Evolutionary conservation across 225 moss, liverwort and hornwort genomes (phyloP).

Genomic region (Bryum argenteum): DNA sequence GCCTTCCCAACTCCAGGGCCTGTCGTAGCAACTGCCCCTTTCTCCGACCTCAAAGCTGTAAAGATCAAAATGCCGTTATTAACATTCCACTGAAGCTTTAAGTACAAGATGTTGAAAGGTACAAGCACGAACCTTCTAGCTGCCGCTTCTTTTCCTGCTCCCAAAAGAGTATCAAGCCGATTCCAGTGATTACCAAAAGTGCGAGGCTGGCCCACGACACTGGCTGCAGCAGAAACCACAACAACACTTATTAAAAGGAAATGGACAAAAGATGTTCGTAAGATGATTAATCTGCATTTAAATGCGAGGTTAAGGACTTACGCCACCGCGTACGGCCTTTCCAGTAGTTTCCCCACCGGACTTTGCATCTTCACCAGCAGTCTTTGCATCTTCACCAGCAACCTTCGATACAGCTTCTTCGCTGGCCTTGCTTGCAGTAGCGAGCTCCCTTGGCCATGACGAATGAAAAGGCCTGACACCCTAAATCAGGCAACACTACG

Average conservation of each 20-base stretch:
- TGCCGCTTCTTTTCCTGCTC: constrained; percentile 82
- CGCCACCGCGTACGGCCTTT: constrained; percentile 48
- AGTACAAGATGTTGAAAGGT: background rate
- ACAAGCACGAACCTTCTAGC: constrained; percentile 60
- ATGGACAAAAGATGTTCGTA: too few species aligned
- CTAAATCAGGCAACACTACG: constrained; percentile 25
- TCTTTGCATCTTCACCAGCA: constrained; percentile 45
- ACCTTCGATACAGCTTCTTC: constrained; percentile 43
- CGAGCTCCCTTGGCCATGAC: constrained; percentile 33
- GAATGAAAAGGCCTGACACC: constrained; percentile 37
- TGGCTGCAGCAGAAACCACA: constrained; percentile 61
- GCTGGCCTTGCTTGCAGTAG: constrained; percentile 26
- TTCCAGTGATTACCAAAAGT: constrained; percentile 70
- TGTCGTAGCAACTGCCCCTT: constrained; percentile 49
- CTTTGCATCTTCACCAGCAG: constrained; percentile 40
- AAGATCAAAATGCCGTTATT: constrained; percentile 18
- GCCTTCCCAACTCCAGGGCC: constrained; percentile 85
- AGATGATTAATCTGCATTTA: background rate
- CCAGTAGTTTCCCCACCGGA: constrained; percentile 25
- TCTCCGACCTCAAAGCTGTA: constrained; percentile 57
- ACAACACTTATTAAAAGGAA: background rate
- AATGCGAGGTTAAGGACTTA: too few species aligned
- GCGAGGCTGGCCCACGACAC: constrained; percentile 87
- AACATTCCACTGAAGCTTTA: background rate
- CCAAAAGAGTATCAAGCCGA: constrained; percentile 72